Percentiles rank a stretch among this genome's conserved stretches.
phyloP scores from a whole-genome alignment of 2,329 filamentous ascomycete species.

The Ophiostoma sp. region DNA sequence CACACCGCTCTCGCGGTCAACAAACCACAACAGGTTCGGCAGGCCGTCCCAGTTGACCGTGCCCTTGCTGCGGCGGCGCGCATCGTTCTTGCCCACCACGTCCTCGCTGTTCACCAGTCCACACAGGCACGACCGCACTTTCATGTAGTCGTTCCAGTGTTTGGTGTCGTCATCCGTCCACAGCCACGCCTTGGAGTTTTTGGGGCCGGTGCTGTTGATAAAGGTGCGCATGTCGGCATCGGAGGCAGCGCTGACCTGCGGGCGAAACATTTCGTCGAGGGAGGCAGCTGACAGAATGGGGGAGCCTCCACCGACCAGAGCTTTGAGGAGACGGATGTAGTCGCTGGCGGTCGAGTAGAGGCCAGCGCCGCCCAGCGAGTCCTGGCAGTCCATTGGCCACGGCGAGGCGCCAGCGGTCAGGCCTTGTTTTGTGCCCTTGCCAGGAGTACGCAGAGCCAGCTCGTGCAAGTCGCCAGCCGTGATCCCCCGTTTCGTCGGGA shows the following conservation, averaged over 20 bases:
- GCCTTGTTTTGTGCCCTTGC: slow-evolving; percentile 29
- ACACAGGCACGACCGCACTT: slow-evolving; percentile 44
- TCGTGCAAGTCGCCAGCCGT: slow-evolving; percentile 38
- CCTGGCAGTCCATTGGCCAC: not conserved
- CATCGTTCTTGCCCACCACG: slow-evolving; percentile 39
- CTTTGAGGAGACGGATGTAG: not conserved
- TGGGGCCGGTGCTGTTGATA: not conserved
- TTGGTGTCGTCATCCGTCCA: slow-evolving; percentile 39
- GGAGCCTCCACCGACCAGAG: not conserved
- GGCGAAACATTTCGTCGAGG: not conserved
- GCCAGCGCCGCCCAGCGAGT: not conserved
- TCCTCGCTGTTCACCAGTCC: slow-evolving; percentile 43
- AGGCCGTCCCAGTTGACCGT: slow-evolving; percentile 51
- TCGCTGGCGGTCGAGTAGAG: not conserved
- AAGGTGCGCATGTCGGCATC: slow-evolving; percentile 4
- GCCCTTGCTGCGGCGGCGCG: slow-evolving; percentile 43
- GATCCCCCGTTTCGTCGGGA: slow-evolving; percentile 37
- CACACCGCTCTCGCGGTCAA: slow-evolving; percentile 49
- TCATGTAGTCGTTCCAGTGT: slow-evolving; percentile 37
- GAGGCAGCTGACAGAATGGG: not conserved
- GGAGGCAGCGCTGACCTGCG: not conserved
- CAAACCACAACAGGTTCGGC: slow-evolving; percentile 49
- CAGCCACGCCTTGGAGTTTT: slow-evolving; percentile 30
- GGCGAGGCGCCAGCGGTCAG: not conserved
- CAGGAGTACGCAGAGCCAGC: slow-evolving; percentile 35